Conservation (phyloP, 2,329 filamentous ascomycete genomes). For the Pseudogymnoascus pannorum region DNA sequence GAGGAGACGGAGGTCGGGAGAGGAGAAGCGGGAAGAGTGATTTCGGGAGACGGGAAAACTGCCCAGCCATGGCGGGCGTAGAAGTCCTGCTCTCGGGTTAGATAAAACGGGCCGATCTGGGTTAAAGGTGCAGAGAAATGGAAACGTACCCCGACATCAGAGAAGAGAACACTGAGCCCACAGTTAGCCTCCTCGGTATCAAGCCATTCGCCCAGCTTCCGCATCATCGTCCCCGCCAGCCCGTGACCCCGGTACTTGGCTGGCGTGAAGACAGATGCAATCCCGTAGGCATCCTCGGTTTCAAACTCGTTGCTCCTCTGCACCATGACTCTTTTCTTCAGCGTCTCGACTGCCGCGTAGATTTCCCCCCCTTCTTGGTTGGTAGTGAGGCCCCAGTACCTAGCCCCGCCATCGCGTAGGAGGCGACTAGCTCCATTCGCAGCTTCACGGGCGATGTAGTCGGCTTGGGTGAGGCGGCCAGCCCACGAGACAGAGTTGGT, state of each 20-base stretch:
- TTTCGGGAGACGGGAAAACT: conserved; percentile 27
- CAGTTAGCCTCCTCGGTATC: not conserved
- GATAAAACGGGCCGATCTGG: too few species aligned
- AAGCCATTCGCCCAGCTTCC: not conserved
- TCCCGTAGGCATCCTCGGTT: not conserved
- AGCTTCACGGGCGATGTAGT: not conserved
- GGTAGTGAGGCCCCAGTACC: not conserved
- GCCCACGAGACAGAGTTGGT: not conserved
- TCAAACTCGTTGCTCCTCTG: not conserved
- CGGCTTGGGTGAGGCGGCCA: not conserved
- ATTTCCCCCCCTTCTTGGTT: not conserved
- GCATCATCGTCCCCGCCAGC: not conserved
- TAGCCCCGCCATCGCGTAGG: not conserved
- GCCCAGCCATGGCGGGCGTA: conserved; percentile 32
- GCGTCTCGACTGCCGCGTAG: not conserved
- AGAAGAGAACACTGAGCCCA: not conserved
- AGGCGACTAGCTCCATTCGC: not conserved
- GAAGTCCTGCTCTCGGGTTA: conserved; percentile 17
- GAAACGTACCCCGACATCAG: not conserved
- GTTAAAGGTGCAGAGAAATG: not conserved
- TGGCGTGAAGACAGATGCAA: not conserved
- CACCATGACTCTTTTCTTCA: not conserved
- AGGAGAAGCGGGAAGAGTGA: conserved; percentile 27
- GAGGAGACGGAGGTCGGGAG: conserved; percentile 4
- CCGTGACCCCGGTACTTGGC: not conserved